phyloP scores from a whole-genome alignment of 257 asterid genomes.

The Solanum dulcamara region DNA sequence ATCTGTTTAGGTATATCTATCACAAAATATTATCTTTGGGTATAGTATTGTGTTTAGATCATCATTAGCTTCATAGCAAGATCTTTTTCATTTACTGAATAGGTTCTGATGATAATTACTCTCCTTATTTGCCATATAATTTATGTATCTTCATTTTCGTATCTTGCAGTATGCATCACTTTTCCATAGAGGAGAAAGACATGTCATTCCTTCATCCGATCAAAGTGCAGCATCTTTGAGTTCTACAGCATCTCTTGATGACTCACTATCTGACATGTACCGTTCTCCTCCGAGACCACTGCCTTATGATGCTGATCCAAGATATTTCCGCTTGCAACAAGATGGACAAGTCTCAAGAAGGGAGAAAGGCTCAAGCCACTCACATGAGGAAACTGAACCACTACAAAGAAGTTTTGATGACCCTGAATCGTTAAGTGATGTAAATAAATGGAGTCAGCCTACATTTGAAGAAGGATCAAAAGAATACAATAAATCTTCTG shows the following conservation, averaged over 20 bases:
- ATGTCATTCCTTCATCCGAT: conserved; percentile 37
- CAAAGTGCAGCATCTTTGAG: conserved; percentile 48
- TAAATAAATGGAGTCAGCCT: conserved; percentile 46
- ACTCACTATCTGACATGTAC: conserved; percentile 63
- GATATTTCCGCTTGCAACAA: conserved; percentile 54
- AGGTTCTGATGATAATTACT: neutral
- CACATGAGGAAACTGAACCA: conserved; percentile 68
- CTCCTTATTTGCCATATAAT: neutral
- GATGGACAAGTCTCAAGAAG: conserved; percentile 61
- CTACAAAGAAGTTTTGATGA: conserved; percentile 58
- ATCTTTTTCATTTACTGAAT: neutral
- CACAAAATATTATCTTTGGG: neutral
- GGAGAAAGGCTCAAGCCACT: conserved; percentile 77
- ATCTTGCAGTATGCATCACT: conserved; percentile 58
- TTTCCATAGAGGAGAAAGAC: conserved; percentile 52
- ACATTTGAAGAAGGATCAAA: conserved; percentile 46
- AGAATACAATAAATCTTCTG: conserved; percentile 35
- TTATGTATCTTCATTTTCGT: neutral
- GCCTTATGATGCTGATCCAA: conserved; percentile 84
- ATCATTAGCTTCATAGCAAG: neutral
- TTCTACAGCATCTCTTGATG: conserved; percentile 48
- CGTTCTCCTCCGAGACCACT: conserved; percentile 92
- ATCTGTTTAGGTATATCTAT: neutral
- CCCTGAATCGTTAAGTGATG: conserved; percentile 37
- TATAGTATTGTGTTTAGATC: neutral